Percentiles rank a stretch among this genome's conserved stretches.
Evolutionary conservation across 202 grass and related monocot genomes (phyloP).

Genomic region (Dendrocalamus latiflorus): DNA sequence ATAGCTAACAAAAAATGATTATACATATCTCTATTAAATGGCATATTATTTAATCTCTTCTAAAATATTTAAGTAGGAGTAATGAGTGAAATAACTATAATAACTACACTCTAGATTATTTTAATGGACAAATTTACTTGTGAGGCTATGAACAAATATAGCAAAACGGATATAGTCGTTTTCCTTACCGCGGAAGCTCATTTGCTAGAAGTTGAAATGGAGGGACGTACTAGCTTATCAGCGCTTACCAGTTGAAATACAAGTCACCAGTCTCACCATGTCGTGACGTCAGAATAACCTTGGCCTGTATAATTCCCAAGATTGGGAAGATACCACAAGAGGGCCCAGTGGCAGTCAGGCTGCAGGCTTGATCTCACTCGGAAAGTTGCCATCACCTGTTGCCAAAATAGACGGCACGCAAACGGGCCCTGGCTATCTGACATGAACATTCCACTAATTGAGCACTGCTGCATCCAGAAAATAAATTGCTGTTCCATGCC

Average conservation of each 20-base stretch:
- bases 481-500: neutral
- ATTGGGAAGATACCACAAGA: neutral
- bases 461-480: neutral
- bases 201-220: neutral
- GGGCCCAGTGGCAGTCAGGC: neutral
- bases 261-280: neutral
- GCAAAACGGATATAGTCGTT: too few relatives aligned
- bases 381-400: neutral
- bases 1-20: too few relatives aligned
- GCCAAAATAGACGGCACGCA: neutral
- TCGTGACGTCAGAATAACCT: neutral
- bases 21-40: too few relatives aligned
- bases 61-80: too few relatives aligned
- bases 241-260: too few relatives aligned
- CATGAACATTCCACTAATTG: neutral
- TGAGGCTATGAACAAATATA: too few relatives aligned
- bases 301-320: neutral
- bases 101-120: too few relatives aligned
- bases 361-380: neutral
- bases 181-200: neutral
- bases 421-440: neutral
- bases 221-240: too few relatives aligned
- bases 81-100: too few relatives aligned
- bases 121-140: too few relatives aligned
- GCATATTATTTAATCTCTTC: too few relatives aligned